Evolutionary conservation across 208 protist species (phyloP), one percentile per base, ranked within the genome.

Genomic region (Trypanosoma cruzi): DNA sequence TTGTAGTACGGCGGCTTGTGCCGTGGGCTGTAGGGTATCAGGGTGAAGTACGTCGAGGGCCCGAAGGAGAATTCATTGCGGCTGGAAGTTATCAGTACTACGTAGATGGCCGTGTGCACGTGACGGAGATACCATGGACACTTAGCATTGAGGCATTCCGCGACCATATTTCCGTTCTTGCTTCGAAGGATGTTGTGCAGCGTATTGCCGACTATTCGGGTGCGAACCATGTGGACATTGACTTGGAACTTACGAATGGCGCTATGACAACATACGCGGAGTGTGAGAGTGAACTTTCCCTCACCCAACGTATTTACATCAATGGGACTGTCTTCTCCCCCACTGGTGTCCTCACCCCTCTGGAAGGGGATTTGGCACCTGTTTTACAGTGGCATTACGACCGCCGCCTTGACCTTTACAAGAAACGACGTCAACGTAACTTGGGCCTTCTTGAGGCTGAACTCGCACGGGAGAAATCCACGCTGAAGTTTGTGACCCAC

Each of bases 11-110:
- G 55, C 85, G 88, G 37, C 84, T 96, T 40, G 84, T 92, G 14
- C 99, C 99, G 53, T 99, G 97, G 96, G 99, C 98, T 59, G 80
- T 97, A 42, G 99, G 97, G 32, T 99, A 98, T 78, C 80, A 87
- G 44, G 97, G 94, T 20, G 75, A 77, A n/a, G 71, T 98, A 24
- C 88, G 90, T 42, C 83, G 86, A 34, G 86, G 82, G 36, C 58
- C 79, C 0, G 82, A 89, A 20, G 68, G 59, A 8, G 84, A 92
- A 76, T 96, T 94, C 76, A 81, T 90, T 71, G 84, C 88, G 20
- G 84, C 89, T 8, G 86, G 86, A 55, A 73, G 71, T 48, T 94
- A 92, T 69, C 71, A 65, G 2, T 88, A 89, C 44, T 85, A 81
- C 74, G 71, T 68, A 56, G 85, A 84, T 71, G 82, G 82, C 29